Conservation (phyloP, 805 yeast genomes). For the Pichia ethanolica region DNA sequence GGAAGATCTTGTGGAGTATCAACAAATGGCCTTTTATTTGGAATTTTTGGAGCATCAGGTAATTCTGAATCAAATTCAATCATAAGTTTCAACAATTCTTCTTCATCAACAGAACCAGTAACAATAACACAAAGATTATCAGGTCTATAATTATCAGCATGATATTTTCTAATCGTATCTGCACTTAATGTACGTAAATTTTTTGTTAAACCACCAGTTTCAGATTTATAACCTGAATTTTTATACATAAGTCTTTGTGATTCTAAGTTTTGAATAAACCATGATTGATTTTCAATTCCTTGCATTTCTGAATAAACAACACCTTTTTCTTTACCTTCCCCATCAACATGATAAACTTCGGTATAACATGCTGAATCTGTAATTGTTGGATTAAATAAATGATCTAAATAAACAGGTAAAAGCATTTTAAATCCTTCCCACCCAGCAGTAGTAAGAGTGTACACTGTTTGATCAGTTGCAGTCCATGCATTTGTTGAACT, state of each 20-base stretch:
- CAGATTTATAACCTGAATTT: constrained; percentile 79
- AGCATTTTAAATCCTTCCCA: constrained; percentile 88
- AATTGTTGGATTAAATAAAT: constrained; percentile 73
- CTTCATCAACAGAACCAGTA: constrained; percentile 78
- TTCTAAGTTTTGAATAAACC: constrained; percentile 55
- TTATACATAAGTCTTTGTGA: constrained; percentile 51
- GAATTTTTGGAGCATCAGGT: constrained; percentile 32
- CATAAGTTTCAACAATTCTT: constrained; percentile 57
- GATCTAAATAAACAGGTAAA: constrained; percentile 87
- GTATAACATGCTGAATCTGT: constrained; percentile 88
- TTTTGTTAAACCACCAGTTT: constrained; percentile 85
- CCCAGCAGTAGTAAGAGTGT: constrained; percentile 86
- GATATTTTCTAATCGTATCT: constrained; percentile 71
- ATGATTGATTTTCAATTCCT: constrained; percentile 74
- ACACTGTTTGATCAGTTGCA: constrained; percentile 90
- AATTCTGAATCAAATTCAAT: constrained; percentile 52
- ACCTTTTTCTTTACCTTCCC: constrained; percentile 85
- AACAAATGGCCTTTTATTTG: constrained; percentile 66
- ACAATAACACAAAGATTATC: constrained; percentile 78
- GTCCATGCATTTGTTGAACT: constrained; percentile 97
- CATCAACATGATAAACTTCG: constrained; percentile 93
- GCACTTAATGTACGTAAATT: constrained; percentile 68
- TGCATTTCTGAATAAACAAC: constrained; percentile 98
- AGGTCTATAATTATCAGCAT: constrained; percentile 63
- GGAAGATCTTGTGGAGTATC: constrained; percentile 50